phyloP scores from a whole-genome alignment of 192 early-diverging fungal species.

The Kappamyces sp. region DNA sequence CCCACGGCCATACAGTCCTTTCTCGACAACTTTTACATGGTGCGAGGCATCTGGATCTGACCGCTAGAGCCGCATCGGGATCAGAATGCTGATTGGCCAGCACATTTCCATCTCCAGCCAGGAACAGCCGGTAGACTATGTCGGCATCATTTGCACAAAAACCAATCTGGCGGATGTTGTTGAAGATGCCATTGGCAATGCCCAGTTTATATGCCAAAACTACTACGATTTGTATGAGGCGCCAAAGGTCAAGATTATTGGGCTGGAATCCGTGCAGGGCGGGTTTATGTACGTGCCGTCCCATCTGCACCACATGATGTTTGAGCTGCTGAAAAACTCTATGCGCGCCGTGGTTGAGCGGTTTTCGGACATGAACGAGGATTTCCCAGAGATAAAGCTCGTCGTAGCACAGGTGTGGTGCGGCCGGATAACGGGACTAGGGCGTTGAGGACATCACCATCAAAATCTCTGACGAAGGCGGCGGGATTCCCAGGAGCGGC shows the following conservation, averaged over 20 bases:
- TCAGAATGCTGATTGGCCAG: constrained; percentile 92
- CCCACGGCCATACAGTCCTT: constrained; percentile 80
- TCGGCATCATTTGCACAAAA: constrained; percentile 90
- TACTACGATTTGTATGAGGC: constrained; percentile 70
- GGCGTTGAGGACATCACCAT: constrained; percentile 85
- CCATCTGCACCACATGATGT: constrained; percentile 95
- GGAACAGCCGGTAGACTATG: constrained; percentile 59
- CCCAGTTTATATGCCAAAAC: constrained; percentile 83
- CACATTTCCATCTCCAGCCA: constrained; percentile 54
- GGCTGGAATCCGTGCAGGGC: constrained; percentile 40
- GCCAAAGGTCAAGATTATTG: constrained; percentile 62
- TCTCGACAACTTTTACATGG: constrained; percentile 93
- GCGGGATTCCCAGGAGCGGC: constrained; percentile 82
- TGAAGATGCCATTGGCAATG: constrained; percentile 83
- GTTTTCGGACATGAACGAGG: constrained; percentile 74
- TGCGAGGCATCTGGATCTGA: too few relatives aligned
- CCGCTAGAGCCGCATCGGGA: constrained; percentile 97
- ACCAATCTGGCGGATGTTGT: constrained; percentile 77
- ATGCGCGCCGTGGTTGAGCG: constrained; percentile 91
- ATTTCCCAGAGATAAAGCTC: constrained; percentile 90
- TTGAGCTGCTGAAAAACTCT: constrained; percentile 96
- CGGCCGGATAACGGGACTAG: too few relatives aligned
- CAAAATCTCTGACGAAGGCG: constrained; percentile 94
- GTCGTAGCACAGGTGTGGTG: constrained; percentile 71
- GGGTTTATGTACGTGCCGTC: constrained; percentile 95